Evolutionary conservation across 768 basidiomycete genomes (phyloP).

Genomic region (Lentinula raphanica): DNA sequence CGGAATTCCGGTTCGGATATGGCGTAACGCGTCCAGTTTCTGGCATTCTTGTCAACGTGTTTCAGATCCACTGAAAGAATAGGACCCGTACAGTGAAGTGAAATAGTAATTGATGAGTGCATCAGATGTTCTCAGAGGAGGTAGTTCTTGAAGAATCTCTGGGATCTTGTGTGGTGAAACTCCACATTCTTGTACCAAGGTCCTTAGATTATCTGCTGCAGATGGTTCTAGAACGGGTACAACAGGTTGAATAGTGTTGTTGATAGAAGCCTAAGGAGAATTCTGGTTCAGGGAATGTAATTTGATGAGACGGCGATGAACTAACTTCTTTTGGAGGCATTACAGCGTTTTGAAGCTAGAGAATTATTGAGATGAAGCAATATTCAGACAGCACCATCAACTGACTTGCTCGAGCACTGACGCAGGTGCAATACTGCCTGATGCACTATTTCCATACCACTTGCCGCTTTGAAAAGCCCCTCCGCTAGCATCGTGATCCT

Average conservation of each 20-base stretch:
- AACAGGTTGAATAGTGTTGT: constrained; percentile 35
- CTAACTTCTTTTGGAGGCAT: constrained; percentile 24
- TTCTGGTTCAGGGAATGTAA: background rate
- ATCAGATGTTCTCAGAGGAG: constrained; percentile 69
- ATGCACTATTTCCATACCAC: constrained; percentile 82
- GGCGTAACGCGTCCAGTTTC: constrained; percentile 93
- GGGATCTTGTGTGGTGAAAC: constrained; percentile 87
- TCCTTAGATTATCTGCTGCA: constrained; percentile 79
- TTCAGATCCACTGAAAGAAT: constrained; percentile 11
- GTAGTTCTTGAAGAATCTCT: constrained; percentile 85
- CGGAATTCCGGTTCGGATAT: constrained; percentile 83
- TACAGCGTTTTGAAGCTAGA: constrained; percentile 50
- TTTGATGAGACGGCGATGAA: background rate
- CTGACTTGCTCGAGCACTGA: constrained; percentile 75
- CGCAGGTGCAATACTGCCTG: constrained; percentile 76
- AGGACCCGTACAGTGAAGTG: constrained; percentile 50
- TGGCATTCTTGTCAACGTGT: constrained; percentile 20
- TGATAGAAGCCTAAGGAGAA: constrained; percentile 14
- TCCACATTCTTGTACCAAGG: constrained; percentile 87
- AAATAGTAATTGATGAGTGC: constrained; percentile 83
- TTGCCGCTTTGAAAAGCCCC: constrained; percentile 80
- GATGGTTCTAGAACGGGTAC: constrained; percentile 43
- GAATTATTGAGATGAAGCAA: background rate
- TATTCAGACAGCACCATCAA: background rate
- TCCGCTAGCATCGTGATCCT: constrained; percentile 71